These are phyloP conservation scores for Tolypocladium tundrense DNA, from an alignment of 2,329 filamentous ascomycete species.

Conservation along the genomic window DNA sequence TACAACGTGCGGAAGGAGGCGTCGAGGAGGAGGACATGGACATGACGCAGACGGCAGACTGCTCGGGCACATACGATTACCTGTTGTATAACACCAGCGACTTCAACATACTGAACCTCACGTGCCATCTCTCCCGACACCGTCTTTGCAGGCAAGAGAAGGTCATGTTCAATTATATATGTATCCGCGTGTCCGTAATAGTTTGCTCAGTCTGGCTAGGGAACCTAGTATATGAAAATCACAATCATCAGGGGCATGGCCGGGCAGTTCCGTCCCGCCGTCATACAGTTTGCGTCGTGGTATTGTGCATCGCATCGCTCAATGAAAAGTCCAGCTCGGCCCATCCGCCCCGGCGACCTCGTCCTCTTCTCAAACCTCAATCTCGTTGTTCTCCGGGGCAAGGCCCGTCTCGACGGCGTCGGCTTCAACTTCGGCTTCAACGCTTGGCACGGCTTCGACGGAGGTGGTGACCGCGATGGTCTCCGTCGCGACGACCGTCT, in stretches of 20 bases:
- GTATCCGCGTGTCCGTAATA: not conserved
- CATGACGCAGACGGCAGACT: not conserved
- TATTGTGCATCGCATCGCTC: not conserved
- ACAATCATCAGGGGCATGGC: not conserved
- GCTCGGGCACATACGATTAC: not conserved
- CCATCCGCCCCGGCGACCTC: not conserved
- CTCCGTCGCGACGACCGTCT: conserved; percentile 20
- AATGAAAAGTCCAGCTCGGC: not conserved
- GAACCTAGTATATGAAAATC: not conserved
- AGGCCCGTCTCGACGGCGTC: not conserved
- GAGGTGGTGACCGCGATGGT: not conserved
- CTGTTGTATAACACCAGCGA: not conserved
- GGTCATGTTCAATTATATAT: not conserved
- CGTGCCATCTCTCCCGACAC: not conserved
- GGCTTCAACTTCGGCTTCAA: not conserved
- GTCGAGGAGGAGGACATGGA: not conserved
- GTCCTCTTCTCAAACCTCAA: not conserved
- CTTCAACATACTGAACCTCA: not conserved
- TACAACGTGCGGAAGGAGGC: not conserved
- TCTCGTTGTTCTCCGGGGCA: not conserved
- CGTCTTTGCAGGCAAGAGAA: not conserved
- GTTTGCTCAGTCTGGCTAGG: not conserved
- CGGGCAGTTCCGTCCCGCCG: not conserved
- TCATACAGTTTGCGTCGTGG: not conserved
- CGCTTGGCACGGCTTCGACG: not conserved